Conservation (phyloP, 2,329 filamentous ascomycete genomes). For the Aspergillus sp. region DNA sequence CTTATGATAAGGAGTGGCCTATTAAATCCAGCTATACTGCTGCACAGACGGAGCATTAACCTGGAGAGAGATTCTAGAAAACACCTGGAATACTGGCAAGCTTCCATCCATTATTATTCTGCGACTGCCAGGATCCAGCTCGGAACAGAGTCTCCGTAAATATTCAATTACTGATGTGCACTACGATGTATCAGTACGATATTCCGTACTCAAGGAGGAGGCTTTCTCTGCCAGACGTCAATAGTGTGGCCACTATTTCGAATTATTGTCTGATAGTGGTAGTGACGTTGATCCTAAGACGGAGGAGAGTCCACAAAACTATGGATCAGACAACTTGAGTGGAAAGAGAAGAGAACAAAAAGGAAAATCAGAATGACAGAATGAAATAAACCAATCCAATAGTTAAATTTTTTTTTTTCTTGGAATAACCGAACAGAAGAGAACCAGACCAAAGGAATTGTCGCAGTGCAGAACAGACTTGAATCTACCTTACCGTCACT, state of each 20-base stretch:
- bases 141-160: too few relatives aligned
- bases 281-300: background rate
- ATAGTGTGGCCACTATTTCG: slow-evolving; percentile 2
- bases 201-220: too few relatives aligned
- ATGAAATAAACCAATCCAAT: background rate
- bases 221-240: too few relatives aligned
- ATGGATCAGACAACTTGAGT: background rate
- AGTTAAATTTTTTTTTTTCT: too few relatives aligned
- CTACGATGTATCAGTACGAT: too few relatives aligned
- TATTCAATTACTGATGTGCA: too few relatives aligned
- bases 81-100: slow-evolving; percentile 19
- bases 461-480: background rate
- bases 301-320: background rate
- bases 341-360: background rate
- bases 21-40: background rate
- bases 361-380: background rate
- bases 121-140: too few relatives aligned
- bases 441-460: too few relatives aligned
- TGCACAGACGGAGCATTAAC: background rate
- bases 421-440: too few relatives aligned
- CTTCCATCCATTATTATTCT: too few relatives aligned
- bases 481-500: slow-evolving; percentile 4
- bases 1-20: too few relatives aligned
- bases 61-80: slow-evolving; percentile 25
- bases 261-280: slow-evolving; percentile 2